Base-by-base conservation (phyloP, 345 rosid species). In the Populus davidiana region DNA sequence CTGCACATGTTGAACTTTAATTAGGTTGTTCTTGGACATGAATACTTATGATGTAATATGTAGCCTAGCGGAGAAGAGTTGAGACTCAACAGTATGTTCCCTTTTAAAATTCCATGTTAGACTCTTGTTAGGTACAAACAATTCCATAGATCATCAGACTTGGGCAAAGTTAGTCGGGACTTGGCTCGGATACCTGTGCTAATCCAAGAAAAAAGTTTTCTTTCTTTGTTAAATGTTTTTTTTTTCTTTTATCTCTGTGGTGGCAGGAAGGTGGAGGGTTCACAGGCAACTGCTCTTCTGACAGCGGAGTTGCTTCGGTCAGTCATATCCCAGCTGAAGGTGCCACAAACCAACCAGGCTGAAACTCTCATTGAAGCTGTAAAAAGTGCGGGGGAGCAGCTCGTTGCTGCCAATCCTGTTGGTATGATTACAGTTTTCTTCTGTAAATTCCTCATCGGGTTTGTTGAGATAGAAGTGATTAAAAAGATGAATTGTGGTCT, bases 221-320 rank as follows among this genome's bases (percentile, higher is more conserved):
- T 16, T 20, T 39, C 21, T 68, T 10, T 6, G 25, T 3, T 2
- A 11, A 8, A 1, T 18, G 39, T 3, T 6, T 21, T 66, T 2
- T 21, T 36, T 20, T 49, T 35, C 69, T 54, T 35, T 67, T 72
- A 20, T 69, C 21, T 41, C 65, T 43, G 11, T 72, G 27, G 62
- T 54, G 82, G 72, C 93, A 91, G 97, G 65, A 89, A 90, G 90
- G 88, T 94, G 29, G 97, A 91, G 82, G 97, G 98, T 52, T 92
- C 93, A 56, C 96, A 89, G n/a, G 94, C 94, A 38, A 92, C 93
- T n/a, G 94, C 98, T 5, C 88, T 80, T 86, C 89, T 76, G 80
- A 89, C 97, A 0, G 94, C 91, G 18, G 94, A 91, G 75, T 85
- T 94, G 71, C 96, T 94, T 64, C 87, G 97, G 49, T 86, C 91